A percentile compares a stretch with the other conserved stretches of the same genome.
phyloP scores from a whole-genome alignment of 116 monocot species.

The Cymodocea nodosa region DNA sequence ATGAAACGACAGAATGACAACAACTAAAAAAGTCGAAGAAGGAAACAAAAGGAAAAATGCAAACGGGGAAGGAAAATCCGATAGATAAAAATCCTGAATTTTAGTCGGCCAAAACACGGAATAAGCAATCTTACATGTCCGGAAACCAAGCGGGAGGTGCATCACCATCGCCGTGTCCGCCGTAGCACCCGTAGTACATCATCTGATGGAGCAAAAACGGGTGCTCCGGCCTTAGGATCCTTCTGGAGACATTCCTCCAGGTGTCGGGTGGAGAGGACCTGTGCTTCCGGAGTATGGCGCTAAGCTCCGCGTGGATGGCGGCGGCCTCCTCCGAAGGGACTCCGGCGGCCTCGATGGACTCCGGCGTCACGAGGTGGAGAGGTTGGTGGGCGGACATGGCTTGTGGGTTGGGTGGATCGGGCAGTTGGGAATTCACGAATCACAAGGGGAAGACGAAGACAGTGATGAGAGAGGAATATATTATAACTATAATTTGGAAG shows the following conservation, averaged over 20 bases:
- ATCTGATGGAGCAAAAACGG: constrained; percentile 88
- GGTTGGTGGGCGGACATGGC: constrained; percentile 1
- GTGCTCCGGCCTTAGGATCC: constrained; percentile 34
- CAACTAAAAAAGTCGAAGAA: background rate
- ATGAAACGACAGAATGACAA: background rate
- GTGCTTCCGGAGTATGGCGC: constrained; percentile 23
- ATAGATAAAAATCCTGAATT: background rate
- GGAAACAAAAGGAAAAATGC: background rate
- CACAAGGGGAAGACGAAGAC: too few species aligned
- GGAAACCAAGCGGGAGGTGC: constrained; percentile 86
- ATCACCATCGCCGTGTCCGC: constrained; percentile 29
- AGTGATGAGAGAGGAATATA: too few species aligned
- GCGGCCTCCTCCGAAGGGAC: constrained; percentile 42
- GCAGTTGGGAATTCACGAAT: too few species aligned
- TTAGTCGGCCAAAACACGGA: background rate
- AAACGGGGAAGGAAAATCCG: background rate
- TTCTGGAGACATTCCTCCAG: constrained; percentile 42
- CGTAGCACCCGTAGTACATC: constrained; percentile 88
- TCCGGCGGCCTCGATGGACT: constrained; percentile 31
- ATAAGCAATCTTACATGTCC: constrained; percentile 11
- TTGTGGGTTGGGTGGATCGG: too few species aligned
- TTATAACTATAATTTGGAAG: too few species aligned
- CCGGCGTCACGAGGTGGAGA: constrained; percentile 32
- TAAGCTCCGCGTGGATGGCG: constrained; percentile 33
- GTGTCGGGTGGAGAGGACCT: constrained; percentile 35